These are phyloP conservation scores for Penicillium canariense DNA, from an alignment of 495 filamentous ascomycete genomes.

Conservation along the genomic window DNA sequence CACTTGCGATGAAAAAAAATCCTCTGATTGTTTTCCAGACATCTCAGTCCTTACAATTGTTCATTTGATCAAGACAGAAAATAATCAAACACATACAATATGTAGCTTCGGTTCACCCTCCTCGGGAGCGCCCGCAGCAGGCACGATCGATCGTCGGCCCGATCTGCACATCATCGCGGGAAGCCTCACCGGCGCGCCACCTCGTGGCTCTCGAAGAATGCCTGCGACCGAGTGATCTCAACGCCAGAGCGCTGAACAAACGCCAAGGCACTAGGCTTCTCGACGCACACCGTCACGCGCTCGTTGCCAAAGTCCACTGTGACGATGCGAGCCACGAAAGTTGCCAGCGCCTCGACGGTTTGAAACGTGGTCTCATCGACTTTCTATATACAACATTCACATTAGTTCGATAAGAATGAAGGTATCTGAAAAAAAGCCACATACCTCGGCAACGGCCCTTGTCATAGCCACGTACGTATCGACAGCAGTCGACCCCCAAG, in stretches of 20 bases:
- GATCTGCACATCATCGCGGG: neutral
- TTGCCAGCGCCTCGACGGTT: conserved; percentile 57
- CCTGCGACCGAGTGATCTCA: conserved; percentile 51
- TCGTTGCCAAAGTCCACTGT: conserved; percentile 52
- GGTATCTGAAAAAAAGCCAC: neutral
- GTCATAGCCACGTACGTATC: conserved; percentile 46
- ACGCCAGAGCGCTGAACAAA: conserved; percentile 56
- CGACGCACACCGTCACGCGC: conserved; percentile 51
- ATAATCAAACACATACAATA: too few species aligned
- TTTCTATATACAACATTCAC: too few species aligned
- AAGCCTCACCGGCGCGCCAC: conserved; percentile 7
- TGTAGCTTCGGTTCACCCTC: neutral
- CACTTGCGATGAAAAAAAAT: neutral
- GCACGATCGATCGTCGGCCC: neutral
- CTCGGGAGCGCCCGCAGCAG: conserved; percentile 1
- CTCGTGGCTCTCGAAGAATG: conserved; percentile 43
- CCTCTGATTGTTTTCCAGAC: too few species aligned
- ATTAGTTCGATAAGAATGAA: neutral
- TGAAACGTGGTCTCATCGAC: conserved; percentile 55
- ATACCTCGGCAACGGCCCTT: conserved; percentile 44
- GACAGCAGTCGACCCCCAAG: conserved; percentile 42
- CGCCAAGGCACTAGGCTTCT: conserved; percentile 57
- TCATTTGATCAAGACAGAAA: neutral
- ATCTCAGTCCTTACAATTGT: too few species aligned
- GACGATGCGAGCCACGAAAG: conserved; percentile 50